Conservation (phyloP, 106 monocot genomes). For the Acorus gramineus region DNA sequence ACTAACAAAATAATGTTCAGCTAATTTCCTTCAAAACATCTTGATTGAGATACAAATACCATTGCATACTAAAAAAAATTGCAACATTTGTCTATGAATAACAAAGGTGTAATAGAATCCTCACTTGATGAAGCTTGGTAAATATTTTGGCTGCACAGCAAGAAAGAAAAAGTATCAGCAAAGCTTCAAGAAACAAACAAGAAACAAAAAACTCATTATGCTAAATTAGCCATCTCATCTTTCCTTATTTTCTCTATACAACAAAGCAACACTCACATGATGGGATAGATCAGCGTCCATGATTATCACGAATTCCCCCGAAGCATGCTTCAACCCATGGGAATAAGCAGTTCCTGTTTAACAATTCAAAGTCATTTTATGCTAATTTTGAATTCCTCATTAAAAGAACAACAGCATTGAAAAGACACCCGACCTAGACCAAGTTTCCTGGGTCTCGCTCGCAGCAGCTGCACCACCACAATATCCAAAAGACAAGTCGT, state of each 20-base stretch:
- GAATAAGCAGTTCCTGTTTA: constrained; percentile 88
- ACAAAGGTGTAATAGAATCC: neutral
- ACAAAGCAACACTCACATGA: constrained; percentile 49
- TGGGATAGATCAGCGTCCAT: constrained; percentile 99
- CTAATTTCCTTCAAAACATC: too few species aligned
- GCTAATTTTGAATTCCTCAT: too few species aligned
- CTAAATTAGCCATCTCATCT: too few species aligned
- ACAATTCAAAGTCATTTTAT: neutral
- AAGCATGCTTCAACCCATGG: constrained; percentile 91
- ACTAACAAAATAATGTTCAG: too few species aligned
- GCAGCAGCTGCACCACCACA: constrained; percentile 48
- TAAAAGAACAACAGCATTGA: neutral
- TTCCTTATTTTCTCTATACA: neutral
- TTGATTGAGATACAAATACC: too few species aligned
- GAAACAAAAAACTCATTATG: too few species aligned
- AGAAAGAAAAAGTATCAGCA: constrained; percentile 10
- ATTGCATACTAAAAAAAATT: neutral
- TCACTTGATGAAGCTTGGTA: constrained; percentile 94
- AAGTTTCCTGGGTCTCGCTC: constrained; percentile 83
- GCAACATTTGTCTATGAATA: neutral
- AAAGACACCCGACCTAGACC: constrained; percentile 55
- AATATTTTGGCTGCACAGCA: constrained; percentile 82
- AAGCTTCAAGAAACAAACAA: neutral
- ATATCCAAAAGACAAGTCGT: neutral
- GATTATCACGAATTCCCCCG: constrained; percentile 86